A percentile compares a stretch with the other conserved stretches of the same genome.
These are phyloP conservation scores for Starmerella vaccinii DNA, from an alignment of 805 yeast genomes.

Conservation along the genomic window DNA sequence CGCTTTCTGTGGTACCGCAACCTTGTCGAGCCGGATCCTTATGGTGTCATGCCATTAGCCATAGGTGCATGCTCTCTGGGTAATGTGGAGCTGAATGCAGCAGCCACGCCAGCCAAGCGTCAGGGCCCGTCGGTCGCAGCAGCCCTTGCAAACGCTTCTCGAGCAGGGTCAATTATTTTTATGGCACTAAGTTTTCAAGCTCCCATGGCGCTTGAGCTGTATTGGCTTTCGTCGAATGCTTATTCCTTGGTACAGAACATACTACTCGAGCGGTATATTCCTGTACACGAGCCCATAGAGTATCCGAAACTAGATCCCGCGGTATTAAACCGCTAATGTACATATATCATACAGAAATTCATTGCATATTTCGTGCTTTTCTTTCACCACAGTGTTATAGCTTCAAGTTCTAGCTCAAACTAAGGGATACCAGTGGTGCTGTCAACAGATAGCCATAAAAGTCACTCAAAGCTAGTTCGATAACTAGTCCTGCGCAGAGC, in stretches of 20 bases:
- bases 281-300: slow-evolving; percentile 43
- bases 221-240: slow-evolving; percentile 80
- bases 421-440: not conserved
- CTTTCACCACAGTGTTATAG: not conserved
- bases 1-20: slow-evolving; percentile 55
- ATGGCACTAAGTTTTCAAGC: slow-evolving; percentile 82
- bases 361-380: not conserved
- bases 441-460: no score
- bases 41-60: slow-evolving; percentile 54
- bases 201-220: slow-evolving; percentile 69
- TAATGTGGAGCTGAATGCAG: slow-evolving; percentile 79
- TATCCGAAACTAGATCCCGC: slow-evolving; percentile 15
- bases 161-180: slow-evolving; percentile 66
- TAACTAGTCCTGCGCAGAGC: slow-evolving; percentile 39
- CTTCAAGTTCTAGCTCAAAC: no score
- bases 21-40: slow-evolving; percentile 51
- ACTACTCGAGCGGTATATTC: slow-evolving; percentile 54
- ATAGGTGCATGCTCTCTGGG: slow-evolving; percentile 62
- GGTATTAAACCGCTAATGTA: slow-evolving; percentile 5
- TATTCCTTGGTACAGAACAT: slow-evolving; percentile 71
- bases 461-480: no score
- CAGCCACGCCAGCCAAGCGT: slow-evolving; percentile 32
- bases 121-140: slow-evolving; percentile 27
- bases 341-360: not conserved
- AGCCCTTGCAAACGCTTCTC: slow-evolving; percentile 51